Evolutionary conservation across 768 basidiomycete species (phyloP).

Genomic region (Pleurotus salmoneostramineus): DNA sequence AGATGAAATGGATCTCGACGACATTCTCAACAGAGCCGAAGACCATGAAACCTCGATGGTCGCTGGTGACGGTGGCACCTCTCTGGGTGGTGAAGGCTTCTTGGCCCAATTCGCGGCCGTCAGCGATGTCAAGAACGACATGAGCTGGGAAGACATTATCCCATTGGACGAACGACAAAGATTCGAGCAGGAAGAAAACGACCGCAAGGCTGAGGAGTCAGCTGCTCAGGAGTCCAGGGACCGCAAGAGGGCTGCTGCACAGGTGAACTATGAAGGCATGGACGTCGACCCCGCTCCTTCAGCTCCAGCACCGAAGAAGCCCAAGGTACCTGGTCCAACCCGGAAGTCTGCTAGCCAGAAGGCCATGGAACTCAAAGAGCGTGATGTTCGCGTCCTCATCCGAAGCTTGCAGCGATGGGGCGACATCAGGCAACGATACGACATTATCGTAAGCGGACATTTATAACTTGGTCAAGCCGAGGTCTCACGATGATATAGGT

Average conservation of each 20-base stretch:
- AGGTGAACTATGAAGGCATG: constrained; percentile 91
- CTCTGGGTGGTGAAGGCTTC: constrained; percentile 97
- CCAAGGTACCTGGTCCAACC: constrained; percentile 64
- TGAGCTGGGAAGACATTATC: constrained; percentile 99
- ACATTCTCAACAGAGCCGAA: constrained; percentile 94
- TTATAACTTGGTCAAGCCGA: neutral
- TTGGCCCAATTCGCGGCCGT: constrained; percentile 92
- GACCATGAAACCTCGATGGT: constrained; percentile 92
- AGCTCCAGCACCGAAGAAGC: constrained; percentile 66
- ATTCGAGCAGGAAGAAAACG: constrained; percentile 78
- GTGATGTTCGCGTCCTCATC: constrained; percentile 93
- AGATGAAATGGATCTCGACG: constrained; percentile 98
- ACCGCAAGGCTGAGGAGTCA: constrained; percentile 68
- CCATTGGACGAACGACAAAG: constrained; percentile 87
- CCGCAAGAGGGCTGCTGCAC: constrained; percentile 82
- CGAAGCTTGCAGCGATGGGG: constrained; percentile 97
- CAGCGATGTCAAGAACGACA: constrained; percentile 98
- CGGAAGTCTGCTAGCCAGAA: constrained; percentile 92
- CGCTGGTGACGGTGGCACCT: constrained; percentile 80
- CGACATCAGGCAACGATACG: constrained; percentile 92
- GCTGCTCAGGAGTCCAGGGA: constrained; percentile 65
- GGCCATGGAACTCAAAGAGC: constrained; percentile 95
- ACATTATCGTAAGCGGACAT: constrained; percentile 72
- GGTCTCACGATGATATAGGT: constrained; percentile 47
- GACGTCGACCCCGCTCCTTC: constrained; percentile 74